Conservation (phyloP, 306 rosid genomes). For the Prunus campanulata region DNA sequence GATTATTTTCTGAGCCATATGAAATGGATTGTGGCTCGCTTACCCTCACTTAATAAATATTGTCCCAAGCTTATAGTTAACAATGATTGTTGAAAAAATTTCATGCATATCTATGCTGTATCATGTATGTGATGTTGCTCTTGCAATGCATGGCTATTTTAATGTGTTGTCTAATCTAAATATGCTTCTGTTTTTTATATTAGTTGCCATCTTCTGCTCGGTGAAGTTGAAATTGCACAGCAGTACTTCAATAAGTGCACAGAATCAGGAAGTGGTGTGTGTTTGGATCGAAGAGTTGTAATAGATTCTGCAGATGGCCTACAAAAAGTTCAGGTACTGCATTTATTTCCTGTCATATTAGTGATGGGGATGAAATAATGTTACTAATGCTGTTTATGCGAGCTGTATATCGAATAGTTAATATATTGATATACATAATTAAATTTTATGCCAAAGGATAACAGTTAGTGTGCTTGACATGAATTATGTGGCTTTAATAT, state of each 20-base stretch:
- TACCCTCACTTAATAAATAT: background rate
- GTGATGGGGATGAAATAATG: constrained; percentile 12
- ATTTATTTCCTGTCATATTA: constrained; percentile 25
- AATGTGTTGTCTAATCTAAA: background rate
- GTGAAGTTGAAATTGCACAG: constrained; percentile 66
- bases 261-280: constrained; percentile 55
- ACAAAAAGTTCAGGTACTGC: constrained; percentile 77
- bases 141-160: background rate
- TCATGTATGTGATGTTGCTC: background rate
- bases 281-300: constrained; percentile 80
- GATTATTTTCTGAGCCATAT: background rate
- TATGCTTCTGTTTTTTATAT: constrained; percentile 19
- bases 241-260: constrained; percentile 53
- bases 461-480: background rate
- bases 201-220: constrained; percentile 90
- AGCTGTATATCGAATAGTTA: background rate
- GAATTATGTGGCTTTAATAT: background rate
- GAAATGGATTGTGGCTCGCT: background rate
- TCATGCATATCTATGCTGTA: background rate
- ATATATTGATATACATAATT: background rate
- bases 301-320: constrained; percentile 88
- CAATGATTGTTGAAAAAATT: background rate
- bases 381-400: background rate
- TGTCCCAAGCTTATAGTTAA: background rate
- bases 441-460: background rate